Base-by-base conservation (phyloP, 2,329 filamentous ascomycete genomes). In the Claviceps capensis region DNA sequence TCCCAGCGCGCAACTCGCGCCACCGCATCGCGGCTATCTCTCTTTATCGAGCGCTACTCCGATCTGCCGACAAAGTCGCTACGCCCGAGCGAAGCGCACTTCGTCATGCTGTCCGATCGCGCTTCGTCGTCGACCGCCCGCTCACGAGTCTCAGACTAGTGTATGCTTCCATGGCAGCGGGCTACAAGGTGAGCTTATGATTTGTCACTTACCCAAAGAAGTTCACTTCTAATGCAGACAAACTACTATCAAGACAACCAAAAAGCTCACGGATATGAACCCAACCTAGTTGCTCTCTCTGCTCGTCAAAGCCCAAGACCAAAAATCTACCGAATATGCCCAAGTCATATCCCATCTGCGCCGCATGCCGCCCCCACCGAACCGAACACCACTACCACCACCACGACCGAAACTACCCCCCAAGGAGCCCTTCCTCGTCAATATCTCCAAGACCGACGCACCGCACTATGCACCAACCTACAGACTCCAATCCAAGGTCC, bases 11-110 rank as follows among this genome's bases (percentile, higher is more conserved):
- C 53, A 71, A 70, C 55, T 72, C 74, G 59, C 73, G 75, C 55
- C 78, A 81, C 61, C 72, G 78, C 55, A 63, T 61, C 60, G 77
- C 78, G 61, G 77, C 79, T 62, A 75, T 86, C 56, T 83, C 85
- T 49, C 79, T 91, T 48, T 90, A 84, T 68, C 77, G 83, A 56
- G 81, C 84, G 38, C 77, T 91, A 52, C 68, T 88, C 50, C 73
- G 73, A 55, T 75, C 79, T 66, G 79, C 74, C 53, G 65, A 69
- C 34, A 69, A 66, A 42, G 67, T 85, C 37, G 68, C 74, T 1
- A 67, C 86, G 1, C 74, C 78, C 1, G 59, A 70, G 61, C 69
- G 61, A 53, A 67, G 14, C 40, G 22, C 52, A 4, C 48, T 50
- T 8, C 56, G 70, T 49, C 72, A 77, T 52, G 68, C 85, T 4